Base-by-base conservation (phyloP, 1,284 basidiomycete genomes). In the Austroboletus niveus region DNA sequence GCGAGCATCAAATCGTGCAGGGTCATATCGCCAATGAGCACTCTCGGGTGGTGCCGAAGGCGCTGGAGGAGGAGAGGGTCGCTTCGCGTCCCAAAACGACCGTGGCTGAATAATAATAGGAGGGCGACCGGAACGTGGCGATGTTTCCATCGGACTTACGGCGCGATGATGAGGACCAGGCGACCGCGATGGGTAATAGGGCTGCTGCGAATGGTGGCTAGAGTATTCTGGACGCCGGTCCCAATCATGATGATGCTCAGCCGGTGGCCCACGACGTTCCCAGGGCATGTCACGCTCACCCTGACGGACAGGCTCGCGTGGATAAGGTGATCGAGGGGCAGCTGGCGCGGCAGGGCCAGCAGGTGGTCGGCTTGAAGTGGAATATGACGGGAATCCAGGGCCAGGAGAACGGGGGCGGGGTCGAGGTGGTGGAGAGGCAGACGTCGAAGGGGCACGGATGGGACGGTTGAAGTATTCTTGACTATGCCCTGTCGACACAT, bases 261-360 rank as follows among this genome's bases (percentile, higher is more conserved):
- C 51, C 8, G 62, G 67, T 35, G 71, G 69, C 1, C 57, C 68
- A 42, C 77, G 76, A 31, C 81, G 75, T 35, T 85, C 82, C 83
- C 84, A 86, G 27, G 64, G 67, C 42, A 68, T 57, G 15, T 85
- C 83, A 20, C 75, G 69, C 27, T 75, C 73, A 36, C 53, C 53
- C 22, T 64, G 63, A 5, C 74, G 71, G 35, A 60, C 55, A 4
- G 68, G 57, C 36, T 84, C 82, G 17, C 76, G 77, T 7, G 75
- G 60, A 54, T 85, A 86, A 1, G 73, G 62, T 15, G 85, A 85
- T 2, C 80, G 75, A n/a, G 80, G 77, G 27, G 75, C 73, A 6
- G 69, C 54, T 1, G 76, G 70, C 49, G 78, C 81, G 5, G 74
- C 80, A 27, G 84, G 81, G 0, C 82, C 82, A 35, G 79, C 71